Evolutionary conservation across 148 eudicot species (phyloP).

Genomic region (Heliamphora exappendiculata): DNA sequence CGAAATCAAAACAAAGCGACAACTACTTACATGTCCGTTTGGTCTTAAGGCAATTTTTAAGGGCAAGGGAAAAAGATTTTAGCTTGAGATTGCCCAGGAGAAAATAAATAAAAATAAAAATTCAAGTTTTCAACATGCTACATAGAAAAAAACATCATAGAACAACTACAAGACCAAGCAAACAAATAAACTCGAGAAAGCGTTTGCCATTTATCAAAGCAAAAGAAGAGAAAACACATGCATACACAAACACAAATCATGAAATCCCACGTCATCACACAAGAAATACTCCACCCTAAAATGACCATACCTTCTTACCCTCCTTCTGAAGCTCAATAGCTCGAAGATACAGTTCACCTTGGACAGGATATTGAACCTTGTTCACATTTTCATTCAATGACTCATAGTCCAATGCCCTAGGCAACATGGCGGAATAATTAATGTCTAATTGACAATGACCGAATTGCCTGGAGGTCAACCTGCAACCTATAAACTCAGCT

Average conservation of each 20-base stretch:
- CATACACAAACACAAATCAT: background rate
- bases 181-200: too few species aligned
- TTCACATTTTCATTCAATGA: conserved; percentile 87
- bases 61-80: too few species aligned
- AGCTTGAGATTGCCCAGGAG: too few species aligned
- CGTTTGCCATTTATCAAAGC: background rate
- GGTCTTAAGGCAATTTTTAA: too few species aligned
- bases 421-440: conserved; percentile 47
- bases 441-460: background rate
- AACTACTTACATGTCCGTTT: too few species aligned
- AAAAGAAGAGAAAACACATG: background rate
- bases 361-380: conserved; percentile 92
- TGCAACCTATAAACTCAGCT: conserved; percentile 16
- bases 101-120: too few species aligned
- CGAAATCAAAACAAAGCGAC: too few species aligned
- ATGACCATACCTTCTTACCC: conserved; percentile 74
- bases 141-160: too few species aligned
- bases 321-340: conserved; percentile 98
- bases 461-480: background rate
- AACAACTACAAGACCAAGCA: too few species aligned
- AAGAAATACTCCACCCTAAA: background rate
- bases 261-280: background rate
- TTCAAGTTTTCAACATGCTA: too few species aligned
- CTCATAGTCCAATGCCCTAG: conserved; percentile 72
- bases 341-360: conserved; percentile 98